These are phyloP conservation scores for Tulasnella sp. DNA, from an alignment of 768 basidiomycete genomes.

Conservation along the genomic window DNA sequence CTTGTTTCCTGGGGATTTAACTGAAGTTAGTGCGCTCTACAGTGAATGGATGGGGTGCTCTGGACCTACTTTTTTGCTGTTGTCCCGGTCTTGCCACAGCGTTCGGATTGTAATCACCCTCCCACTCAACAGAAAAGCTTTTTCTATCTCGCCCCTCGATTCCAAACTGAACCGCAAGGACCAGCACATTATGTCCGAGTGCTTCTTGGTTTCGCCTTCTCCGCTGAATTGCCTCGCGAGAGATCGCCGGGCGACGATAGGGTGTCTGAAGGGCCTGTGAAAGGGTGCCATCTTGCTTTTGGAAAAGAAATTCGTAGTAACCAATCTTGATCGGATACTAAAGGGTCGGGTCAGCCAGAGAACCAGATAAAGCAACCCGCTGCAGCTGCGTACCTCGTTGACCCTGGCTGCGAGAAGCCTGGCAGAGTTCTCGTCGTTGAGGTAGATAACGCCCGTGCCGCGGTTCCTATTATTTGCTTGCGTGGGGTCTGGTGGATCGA, in stretches of 20 bases:
- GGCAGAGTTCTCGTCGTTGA: background rate
- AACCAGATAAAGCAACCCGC: background rate
- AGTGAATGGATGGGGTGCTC: conserved; percentile 45
- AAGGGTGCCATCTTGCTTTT: background rate
- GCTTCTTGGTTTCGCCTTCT: conserved; percentile 40
- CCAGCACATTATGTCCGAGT: conserved; percentile 49
- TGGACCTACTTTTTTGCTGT: conserved; percentile 57
- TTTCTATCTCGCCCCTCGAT: conserved; percentile 32
- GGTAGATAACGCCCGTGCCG: conserved; percentile 5
- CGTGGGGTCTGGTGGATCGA: background rate
- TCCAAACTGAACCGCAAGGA: conserved; percentile 66
- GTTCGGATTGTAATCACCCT: conserved; percentile 45
- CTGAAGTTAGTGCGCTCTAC: background rate
- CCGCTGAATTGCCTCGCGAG: background rate
- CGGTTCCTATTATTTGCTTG: background rate
- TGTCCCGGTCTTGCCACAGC: conserved; percentile 52
- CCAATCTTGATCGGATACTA: background rate
- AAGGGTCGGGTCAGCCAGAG: background rate
- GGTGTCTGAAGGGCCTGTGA: background rate
- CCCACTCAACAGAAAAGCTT: conserved; percentile 67
- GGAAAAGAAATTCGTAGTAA: background rate
- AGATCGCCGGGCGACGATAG: background rate
- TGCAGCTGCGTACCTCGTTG: background rate
- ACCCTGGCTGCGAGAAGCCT: background rate
- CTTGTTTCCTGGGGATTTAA: background rate